These are phyloP conservation scores for Spathaspora sp. DNA, from an alignment of 805 yeast genomes.

Conservation along the genomic window DNA sequence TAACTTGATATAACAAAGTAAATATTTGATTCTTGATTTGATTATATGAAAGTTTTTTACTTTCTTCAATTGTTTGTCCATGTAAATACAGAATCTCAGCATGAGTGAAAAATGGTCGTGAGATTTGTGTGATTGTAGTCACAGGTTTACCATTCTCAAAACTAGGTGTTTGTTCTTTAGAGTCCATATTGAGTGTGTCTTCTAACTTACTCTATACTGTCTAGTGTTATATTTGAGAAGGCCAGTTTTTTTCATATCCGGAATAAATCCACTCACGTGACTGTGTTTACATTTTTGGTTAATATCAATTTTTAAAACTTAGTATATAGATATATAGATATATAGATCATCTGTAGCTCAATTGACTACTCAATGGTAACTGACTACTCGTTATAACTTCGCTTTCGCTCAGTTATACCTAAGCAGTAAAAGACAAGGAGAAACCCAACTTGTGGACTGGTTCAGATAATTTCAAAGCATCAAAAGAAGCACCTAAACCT, in stretches of 20 bases:
- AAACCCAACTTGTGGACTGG: conserved; percentile 98
- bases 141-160: conserved; percentile 1
- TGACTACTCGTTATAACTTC: too few species aligned
- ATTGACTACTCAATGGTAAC: too few species aligned
- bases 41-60: conserved; percentile 40
- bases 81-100: conserved; percentile 52
- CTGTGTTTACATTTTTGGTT: too few species aligned
- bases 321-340: too few species aligned
- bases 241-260: too few species aligned
- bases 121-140: conserved; percentile 34
- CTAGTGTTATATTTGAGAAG: neutral
- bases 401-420: conserved; percentile 17
- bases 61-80: conserved; percentile 47
- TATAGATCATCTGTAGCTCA: too few species aligned
- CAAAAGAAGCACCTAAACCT: conserved; percentile 96
- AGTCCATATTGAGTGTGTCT: neutral
- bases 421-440: conserved; percentile 90
- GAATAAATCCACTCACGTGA: too few species aligned
- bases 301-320: too few species aligned
- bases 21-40: conserved; percentile 53
- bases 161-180: neutral
- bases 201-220: neutral
- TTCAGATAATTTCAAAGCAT: conserved; percentile 91
- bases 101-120: conserved; percentile 60
- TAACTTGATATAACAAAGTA: conserved; percentile 50